phyloP scores from a whole-genome alignment of 768 basidiomycete species.

The Boletus insuetus region DNA sequence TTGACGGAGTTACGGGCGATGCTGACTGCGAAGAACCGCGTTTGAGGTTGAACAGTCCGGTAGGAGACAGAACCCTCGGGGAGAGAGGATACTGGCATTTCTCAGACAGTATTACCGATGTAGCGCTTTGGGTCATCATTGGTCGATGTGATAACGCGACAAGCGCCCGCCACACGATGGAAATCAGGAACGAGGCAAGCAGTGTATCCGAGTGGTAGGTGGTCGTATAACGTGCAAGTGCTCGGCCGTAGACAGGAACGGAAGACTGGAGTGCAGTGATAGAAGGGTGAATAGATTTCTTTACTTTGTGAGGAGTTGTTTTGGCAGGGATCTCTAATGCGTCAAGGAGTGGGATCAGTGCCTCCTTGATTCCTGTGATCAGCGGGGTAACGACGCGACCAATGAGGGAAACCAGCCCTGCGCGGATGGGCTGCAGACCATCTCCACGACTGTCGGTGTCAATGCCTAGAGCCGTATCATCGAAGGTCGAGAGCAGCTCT shows the following conservation, averaged over 20 bases:
- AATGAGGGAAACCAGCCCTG: conserved; percentile 66
- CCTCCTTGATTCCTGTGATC: conserved; percentile 56
- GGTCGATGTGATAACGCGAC: conserved; percentile 68
- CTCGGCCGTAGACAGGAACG: conserved; percentile 62
- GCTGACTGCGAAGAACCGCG: conserved; percentile 65
- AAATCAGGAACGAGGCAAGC: conserved; percentile 70
- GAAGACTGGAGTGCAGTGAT: conserved; percentile 54
- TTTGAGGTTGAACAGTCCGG: conserved; percentile 63
- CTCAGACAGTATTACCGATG: conserved; percentile 26
- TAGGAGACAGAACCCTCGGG: conserved; percentile 51
- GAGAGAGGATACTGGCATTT: conserved; percentile 43
- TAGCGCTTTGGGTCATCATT: conserved; percentile 42
- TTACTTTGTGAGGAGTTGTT: conserved; percentile 18
- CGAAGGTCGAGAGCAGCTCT: conserved; percentile 70
- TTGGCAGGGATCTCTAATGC: conserved; percentile 52
- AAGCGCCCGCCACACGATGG: conserved; percentile 69
- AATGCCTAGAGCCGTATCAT: conserved; percentile 59
- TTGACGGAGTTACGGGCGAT: conserved; percentile 46
- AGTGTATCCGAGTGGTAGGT: conserved; percentile 54
- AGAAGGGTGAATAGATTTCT: conserved; percentile 47
- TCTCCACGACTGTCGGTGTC: conserved; percentile 64
- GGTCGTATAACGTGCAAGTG: conserved; percentile 54
- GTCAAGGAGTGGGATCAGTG: conserved; percentile 59
- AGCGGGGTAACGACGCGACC: conserved; percentile 66
- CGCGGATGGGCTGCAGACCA: conserved; percentile 65